phyloP scores from a whole-genome alignment of 208 protist species.

The Acanthamoeba sp. region DNA sequence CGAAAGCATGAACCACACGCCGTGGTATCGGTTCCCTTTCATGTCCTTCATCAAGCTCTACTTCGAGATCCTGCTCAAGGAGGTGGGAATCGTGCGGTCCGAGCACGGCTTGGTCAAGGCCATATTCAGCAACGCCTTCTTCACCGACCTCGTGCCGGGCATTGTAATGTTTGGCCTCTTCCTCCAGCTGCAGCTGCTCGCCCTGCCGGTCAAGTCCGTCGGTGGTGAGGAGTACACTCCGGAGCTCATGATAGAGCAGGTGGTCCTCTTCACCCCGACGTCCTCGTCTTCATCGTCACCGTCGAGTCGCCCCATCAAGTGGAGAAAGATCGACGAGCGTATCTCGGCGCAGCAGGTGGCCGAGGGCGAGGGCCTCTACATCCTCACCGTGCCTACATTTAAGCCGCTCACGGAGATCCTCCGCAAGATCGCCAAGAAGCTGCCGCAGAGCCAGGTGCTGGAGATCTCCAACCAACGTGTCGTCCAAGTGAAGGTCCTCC shows the following conservation, averaged over 20 bases:
- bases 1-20: conserved; percentile 76
- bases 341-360: conserved; percentile 12
- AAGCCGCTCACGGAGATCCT: conserved; percentile 76
- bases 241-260: conserved; percentile 51
- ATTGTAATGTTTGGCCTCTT: conserved; percentile 79
- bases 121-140: conserved; percentile 72
- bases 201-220: conserved; percentile 27
- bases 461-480: conserved; percentile 73
- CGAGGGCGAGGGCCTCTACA: conserved; percentile 58
- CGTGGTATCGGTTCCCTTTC: conserved; percentile 81
- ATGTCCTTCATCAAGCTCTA: conserved; percentile 76
- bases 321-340: not conserved
- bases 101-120: conserved; percentile 71
- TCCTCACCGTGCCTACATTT: conserved; percentile 73
- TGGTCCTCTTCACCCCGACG: conserved; percentile 32
- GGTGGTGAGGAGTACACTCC: conserved; percentile 64
- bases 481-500: conserved; percentile 73
- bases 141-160: conserved; percentile 76
- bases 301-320: not conserved
- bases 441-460: conserved; percentile 54
- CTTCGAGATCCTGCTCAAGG: conserved; percentile 77
- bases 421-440: conserved; percentile 34
- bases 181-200: conserved; percentile 78
- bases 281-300: not conserved
- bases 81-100: conserved; percentile 62